These are phyloP conservation scores for Eimeria falciformis DNA, from an alignment of 169 alveolate genomes.

Conservation along the genomic window DNA sequence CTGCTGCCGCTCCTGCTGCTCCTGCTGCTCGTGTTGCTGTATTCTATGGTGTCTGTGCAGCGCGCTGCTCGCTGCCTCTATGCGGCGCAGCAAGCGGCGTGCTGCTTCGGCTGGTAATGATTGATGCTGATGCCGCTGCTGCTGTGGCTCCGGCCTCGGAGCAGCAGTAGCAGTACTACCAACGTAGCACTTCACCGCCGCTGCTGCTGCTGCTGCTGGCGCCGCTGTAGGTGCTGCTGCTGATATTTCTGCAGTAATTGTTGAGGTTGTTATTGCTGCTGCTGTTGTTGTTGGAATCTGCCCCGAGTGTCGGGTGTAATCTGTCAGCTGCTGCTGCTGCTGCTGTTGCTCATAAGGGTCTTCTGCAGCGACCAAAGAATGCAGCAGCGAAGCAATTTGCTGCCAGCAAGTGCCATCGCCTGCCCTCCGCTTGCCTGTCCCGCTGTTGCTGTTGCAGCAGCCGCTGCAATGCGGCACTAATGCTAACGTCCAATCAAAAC, in stretches of 20 bases:
- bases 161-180: neutral
- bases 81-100: constrained; percentile 55
- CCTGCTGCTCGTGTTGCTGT: neutral
- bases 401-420: constrained; percentile 57
- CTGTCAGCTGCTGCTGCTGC: neutral
- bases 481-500: neutral
- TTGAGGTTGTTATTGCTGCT: neutral
- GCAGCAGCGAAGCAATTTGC: constrained; percentile 45
- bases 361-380: neutral
- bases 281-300: neutral
- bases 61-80: neutral
- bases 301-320: neutral
- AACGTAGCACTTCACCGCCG: neutral
- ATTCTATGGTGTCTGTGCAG: constrained; percentile 22
- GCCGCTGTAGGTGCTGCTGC: neutral
- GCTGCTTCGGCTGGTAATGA: constrained; percentile 60
- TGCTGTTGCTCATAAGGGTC: neutral
- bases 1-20: constrained; percentile 28
- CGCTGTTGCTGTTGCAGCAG: neutral
- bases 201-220: neutral
- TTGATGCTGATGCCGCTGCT: constrained; percentile 27
- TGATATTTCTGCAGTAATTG: neutral
- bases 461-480: neutral
- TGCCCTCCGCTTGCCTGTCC: constrained; percentile 53
- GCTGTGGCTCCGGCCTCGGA: neutral